Conservation (phyloP, 257 asterid species). For the Paulownia fortunei region DNA sequence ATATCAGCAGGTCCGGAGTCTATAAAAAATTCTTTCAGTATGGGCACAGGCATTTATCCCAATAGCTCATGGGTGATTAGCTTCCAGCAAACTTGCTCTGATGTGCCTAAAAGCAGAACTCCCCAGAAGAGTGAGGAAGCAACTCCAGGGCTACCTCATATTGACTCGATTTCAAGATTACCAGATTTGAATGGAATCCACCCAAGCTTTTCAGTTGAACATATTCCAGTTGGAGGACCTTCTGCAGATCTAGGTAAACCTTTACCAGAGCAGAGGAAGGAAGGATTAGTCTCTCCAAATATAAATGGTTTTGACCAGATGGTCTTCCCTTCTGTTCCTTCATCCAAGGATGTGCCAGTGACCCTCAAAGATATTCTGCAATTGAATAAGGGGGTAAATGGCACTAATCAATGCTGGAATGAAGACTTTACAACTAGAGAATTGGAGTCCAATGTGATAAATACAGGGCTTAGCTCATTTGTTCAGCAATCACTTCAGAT, state of each 20-base stretch:
- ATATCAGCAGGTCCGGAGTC: slow-evolving; percentile 31
- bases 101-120: slow-evolving; percentile 27
- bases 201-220: slow-evolving; percentile 38
- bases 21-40: slow-evolving; percentile 2
- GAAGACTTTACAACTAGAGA: slow-evolving; percentile 28
- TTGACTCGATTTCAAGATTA: slow-evolving; percentile 30
- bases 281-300: slow-evolving; percentile 31
- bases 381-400: slow-evolving; percentile 26
- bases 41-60: slow-evolving; percentile 15
- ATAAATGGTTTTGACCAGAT: slow-evolving; percentile 19
- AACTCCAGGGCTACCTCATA: slow-evolving; percentile 30
- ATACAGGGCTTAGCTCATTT: slow-evolving; percentile 33
- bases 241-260: slow-evolving; percentile 30
- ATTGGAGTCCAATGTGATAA: slow-evolving; percentile 25
- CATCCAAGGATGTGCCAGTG: slow-evolving; percentile 35
- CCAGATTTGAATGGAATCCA: slow-evolving; percentile 55
- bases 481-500: slow-evolving; percentile 28
- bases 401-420: slow-evolving; percentile 12
- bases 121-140: slow-evolving; percentile 31
- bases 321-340: slow-evolving; percentile 33
- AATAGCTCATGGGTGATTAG: slow-evolving; percentile 34
- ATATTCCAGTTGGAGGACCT: slow-evolving; percentile 42
- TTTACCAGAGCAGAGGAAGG: slow-evolving; percentile 40
- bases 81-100: slow-evolving; percentile 37
- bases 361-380: slow-evolving; percentile 32